Conservation (phyloP, 2,329 filamentous ascomycete species). For the Corynespora cassiicola region DNA sequence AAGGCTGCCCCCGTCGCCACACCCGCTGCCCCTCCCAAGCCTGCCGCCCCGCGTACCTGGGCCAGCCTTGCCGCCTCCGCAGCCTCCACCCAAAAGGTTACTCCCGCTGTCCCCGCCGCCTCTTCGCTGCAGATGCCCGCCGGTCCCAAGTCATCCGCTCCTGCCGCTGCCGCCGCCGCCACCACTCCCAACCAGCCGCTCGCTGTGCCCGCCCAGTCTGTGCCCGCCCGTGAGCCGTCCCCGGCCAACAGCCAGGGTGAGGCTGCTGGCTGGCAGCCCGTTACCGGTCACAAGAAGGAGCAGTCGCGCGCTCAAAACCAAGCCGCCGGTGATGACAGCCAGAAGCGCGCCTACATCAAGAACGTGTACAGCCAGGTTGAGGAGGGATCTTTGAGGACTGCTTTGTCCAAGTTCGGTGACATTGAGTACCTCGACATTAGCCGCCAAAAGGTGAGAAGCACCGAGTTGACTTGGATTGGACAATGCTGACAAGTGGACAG, state of each 20-base stretch:
- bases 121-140: constrained; percentile 37
- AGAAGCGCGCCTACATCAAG: constrained; percentile 89
- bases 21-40: constrained; percentile 64
- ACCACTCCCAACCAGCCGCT: constrained; percentile 37
- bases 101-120: constrained; percentile 47
- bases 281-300: constrained; percentile 78
- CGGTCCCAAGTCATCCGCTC: constrained; percentile 47
- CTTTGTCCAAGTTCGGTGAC: constrained; percentile 73
- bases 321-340: constrained; percentile 72
- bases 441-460: constrained; percentile 72
- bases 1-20: constrained; percentile 64
- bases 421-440: constrained; percentile 69
- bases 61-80: constrained; percentile 70
- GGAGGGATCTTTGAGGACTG: constrained; percentile 72
- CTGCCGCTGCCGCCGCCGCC: too few relatives aligned
- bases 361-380: constrained; percentile 91
- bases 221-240: constrained; percentile 45
- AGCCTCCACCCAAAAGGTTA: constrained; percentile 56
- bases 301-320: constrained; percentile 76
- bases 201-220: constrained; percentile 35
- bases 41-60: constrained; percentile 70
- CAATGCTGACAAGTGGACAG: constrained; percentile 55
- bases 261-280: constrained; percentile 83
- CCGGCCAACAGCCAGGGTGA: constrained; percentile 59
- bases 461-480: neutral